Evolutionary conservation across 495 filamentous ascomycete species (phyloP).

Genomic region (Neurospora sp.): DNA sequence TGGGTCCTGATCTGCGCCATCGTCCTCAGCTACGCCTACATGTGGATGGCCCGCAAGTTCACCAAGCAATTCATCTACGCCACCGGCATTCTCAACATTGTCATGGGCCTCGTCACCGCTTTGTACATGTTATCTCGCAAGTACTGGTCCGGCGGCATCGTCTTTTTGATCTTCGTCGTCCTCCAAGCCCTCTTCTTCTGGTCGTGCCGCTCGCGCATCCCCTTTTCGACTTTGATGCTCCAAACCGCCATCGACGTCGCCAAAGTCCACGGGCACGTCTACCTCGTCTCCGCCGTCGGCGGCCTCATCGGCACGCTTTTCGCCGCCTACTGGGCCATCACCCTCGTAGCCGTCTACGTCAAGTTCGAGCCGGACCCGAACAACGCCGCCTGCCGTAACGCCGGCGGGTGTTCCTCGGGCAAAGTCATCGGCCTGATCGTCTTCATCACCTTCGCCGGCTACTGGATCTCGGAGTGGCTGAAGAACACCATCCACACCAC

Average conservation of each 20-base stretch:
- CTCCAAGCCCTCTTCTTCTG: slow-evolving; percentile 42
- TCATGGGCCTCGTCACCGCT: slow-evolving; percentile 53
- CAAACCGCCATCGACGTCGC: slow-evolving; percentile 81
- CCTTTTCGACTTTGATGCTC: slow-evolving; percentile 83
- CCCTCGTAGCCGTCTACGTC: slow-evolving; percentile 60
- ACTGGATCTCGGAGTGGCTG: slow-evolving; percentile 86
- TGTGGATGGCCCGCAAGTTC: slow-evolving; percentile 65
- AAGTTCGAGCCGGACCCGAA: slow-evolving; percentile 58
- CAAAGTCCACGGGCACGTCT: slow-evolving; percentile 73
- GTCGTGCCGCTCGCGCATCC: slow-evolving; percentile 78
- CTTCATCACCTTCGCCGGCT: slow-evolving; percentile 81
- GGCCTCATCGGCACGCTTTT: slow-evolving; percentile 66
- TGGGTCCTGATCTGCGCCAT: slow-evolving; percentile 66
- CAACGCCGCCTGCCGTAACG: slow-evolving; percentile 57
- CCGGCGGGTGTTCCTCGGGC: slow-evolving; percentile 59
- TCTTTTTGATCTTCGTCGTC: slow-evolving; percentile 69
- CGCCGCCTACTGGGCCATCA: slow-evolving; percentile 52
- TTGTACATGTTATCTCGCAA: slow-evolving; percentile 62
- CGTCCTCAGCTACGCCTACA: slow-evolving; percentile 64
- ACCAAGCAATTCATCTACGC: slow-evolving; percentile 89
- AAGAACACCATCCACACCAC: slow-evolving; percentile 89
- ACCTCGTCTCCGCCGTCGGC: slow-evolving; percentile 71
- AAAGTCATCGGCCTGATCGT: slow-evolving; percentile 77
- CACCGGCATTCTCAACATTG: slow-evolving; percentile 77
- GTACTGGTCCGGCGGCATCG: slow-evolving; percentile 74